Conservation (phyloP, 2,329 filamentous ascomycete species). For the Neocatenulostroma microsporum region DNA sequence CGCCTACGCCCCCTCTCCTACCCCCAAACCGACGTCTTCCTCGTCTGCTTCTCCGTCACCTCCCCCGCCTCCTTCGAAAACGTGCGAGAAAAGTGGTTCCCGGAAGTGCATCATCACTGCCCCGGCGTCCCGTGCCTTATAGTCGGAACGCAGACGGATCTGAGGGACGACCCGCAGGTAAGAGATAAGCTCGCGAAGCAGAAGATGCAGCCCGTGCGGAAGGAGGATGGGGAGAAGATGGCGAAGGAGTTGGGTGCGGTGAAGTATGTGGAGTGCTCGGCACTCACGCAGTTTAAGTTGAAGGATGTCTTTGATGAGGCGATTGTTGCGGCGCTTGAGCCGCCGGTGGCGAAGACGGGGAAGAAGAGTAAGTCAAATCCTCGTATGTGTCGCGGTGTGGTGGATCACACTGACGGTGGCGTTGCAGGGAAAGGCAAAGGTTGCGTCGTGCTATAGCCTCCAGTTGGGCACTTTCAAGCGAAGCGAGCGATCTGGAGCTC, state of each 20-base stretch:
- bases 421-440: conserved; percentile 26
- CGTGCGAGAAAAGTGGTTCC: conserved; percentile 98
- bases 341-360: conserved; percentile 68
- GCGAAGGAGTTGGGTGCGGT: conserved; percentile 95
- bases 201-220: conserved; percentile 88
- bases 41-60: conserved; percentile 97
- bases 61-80: conserved; percentile 98
- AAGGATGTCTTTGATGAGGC: conserved; percentile 99
- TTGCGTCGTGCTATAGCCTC: conserved; percentile 26
- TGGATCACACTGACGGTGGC: conserved; percentile 1
- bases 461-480: not conserved
- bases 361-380: conserved; percentile 21
- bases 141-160: conserved; percentile 94
- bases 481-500: too few relatives aligned
- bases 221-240: conserved; percentile 92
- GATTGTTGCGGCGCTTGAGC: conserved; percentile 90
- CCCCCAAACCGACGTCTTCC: conserved; percentile 96
- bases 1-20: conserved; percentile 93
- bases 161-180: conserved; percentile 80
- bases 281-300: conserved; percentile 93
- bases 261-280: conserved; percentile 98
- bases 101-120: conserved; percentile 97
- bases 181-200: conserved; percentile 89
- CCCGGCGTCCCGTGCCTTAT: conserved; percentile 96
- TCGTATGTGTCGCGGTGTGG: not conserved